Evolutionary conservation across 1,139 yeast genomes (phyloP).

Genomic region (Casaregolazyma lundiana): DNA sequence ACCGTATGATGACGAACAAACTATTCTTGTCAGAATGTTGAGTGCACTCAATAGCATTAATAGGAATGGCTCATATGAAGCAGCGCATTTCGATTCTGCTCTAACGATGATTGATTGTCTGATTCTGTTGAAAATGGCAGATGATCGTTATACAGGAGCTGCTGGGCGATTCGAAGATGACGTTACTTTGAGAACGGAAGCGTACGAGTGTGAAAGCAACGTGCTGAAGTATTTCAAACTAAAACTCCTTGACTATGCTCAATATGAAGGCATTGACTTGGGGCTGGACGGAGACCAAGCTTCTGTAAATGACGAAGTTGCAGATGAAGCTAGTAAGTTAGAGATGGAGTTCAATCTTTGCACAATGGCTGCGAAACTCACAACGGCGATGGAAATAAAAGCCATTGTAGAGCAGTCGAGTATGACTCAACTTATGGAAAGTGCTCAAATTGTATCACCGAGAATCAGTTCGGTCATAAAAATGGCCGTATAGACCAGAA

Average conservation of each 20-base stretch:
- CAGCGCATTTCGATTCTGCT: slow-evolving; percentile 2
- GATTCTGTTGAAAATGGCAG: slow-evolving; percentile 5
- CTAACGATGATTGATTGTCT: slow-evolving; percentile 6
- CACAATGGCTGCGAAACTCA: slow-evolving; percentile 1
- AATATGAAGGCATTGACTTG: not conserved
- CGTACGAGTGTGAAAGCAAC: not conserved
- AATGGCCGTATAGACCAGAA: not conserved
- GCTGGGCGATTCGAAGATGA: slow-evolving; percentile 2
- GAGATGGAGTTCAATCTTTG: slow-evolving; percentile 6
- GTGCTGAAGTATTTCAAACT: slow-evolving; percentile 2
- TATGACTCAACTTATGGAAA: not conserved
- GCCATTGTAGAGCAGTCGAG: not conserved
- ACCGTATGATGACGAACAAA: not conserved
- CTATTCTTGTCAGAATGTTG: slow-evolving; percentile 1
- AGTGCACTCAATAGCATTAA: not conserved
- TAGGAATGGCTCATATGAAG: not conserved
- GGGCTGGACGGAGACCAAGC: not conserved
- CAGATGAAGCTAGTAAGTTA: not conserved
- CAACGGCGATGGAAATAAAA: slow-evolving; percentile 2
- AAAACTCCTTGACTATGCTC: not conserved
- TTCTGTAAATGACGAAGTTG: not conserved
- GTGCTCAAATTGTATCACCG: slow-evolving; percentile 4
- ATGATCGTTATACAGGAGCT: not conserved
- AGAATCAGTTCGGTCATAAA: slow-evolving; percentile 3
- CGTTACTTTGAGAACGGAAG: not conserved